Conservation (phyloP, 2,329 filamentous ascomycete genomes). For the Pseudopithomyces chartarum region DNA sequence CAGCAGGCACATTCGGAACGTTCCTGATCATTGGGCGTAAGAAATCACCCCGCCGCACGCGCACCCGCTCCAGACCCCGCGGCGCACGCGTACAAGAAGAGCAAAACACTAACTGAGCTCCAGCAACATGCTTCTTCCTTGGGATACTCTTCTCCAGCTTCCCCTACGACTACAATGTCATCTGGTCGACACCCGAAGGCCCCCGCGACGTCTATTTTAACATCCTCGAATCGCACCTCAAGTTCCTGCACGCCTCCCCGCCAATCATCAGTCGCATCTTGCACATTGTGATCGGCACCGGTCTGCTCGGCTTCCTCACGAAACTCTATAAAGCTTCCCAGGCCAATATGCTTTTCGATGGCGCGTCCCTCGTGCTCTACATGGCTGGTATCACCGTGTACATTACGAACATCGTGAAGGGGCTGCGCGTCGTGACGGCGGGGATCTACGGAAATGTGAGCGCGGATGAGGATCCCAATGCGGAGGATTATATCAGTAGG, state of each 20-base stretch:
- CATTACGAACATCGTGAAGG: constrained; percentile 95
- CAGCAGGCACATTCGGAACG: constrained; percentile 76
- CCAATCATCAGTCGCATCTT: constrained; percentile 91
- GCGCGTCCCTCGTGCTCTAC: constrained; percentile 72
- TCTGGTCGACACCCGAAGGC: constrained; percentile 73
- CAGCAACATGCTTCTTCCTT: constrained; percentile 89
- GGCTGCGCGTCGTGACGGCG: constrained; percentile 78
- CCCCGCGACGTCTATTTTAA: constrained; percentile 71
- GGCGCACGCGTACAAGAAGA: background rate
- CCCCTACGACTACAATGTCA: constrained; percentile 91
- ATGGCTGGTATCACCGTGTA: constrained; percentile 91
- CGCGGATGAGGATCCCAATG: constrained; percentile 43
- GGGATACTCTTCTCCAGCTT: constrained; percentile 96
- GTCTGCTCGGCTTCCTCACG: constrained; percentile 83
- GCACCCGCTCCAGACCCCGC: constrained; percentile 7
- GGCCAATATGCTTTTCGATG: constrained; percentile 93
- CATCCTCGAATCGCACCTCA: constrained; percentile 86
- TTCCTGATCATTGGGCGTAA: constrained; percentile 95
- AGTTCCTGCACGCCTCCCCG: constrained; percentile 88
- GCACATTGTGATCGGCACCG: constrained; percentile 88
- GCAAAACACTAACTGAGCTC: constrained; percentile 14
- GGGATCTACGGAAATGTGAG: constrained; percentile 65
- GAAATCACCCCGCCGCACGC: constrained; percentile 45
- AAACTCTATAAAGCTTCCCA: constrained; percentile 95
- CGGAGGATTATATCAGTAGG: constrained; percentile 72